A percentile compares a stretch with the other conserved stretches of the same genome.
Conservation (phyloP, 345 rosid species). For the Gossypium turneri region DNA sequence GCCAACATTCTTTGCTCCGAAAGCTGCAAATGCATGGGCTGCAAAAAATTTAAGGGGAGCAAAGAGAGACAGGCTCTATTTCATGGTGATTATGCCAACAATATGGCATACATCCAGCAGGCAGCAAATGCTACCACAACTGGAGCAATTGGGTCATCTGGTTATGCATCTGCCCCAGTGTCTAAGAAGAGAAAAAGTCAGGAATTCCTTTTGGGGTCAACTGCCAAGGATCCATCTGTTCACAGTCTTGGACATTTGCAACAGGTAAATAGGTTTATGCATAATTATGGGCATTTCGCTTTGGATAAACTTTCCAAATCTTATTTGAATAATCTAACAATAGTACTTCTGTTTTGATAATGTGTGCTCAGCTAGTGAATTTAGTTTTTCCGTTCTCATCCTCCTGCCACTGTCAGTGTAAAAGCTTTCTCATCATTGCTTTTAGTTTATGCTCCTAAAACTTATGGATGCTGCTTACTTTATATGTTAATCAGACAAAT, state of each 20-base stretch:
- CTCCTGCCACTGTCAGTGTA: not conserved
- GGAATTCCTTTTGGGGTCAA: slow-evolving; percentile 60
- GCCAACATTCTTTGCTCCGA: slow-evolving; percentile 97
- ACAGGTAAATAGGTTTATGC: slow-evolving; percentile 47
- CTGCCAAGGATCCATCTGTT: slow-evolving; percentile 46
- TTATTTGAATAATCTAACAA: not conserved
- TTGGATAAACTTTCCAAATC: slow-evolving; percentile 1
- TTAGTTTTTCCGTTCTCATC: not conserved
- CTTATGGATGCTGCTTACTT: not conserved
- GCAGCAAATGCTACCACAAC: slow-evolving; percentile 99
- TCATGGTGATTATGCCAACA: slow-evolving; percentile 85
- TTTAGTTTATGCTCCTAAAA: not conserved
- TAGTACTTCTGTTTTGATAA: not conserved
- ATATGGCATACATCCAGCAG: slow-evolving; percentile 85
- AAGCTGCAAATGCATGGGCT: slow-evolving; percentile 93
- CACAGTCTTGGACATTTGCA: slow-evolving; percentile 62
- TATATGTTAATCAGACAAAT: slow-evolving; percentile 44
- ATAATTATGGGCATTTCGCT: not conserved
- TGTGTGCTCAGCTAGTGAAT: not conserved
- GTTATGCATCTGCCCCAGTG: slow-evolving; percentile 70
- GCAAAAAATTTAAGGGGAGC: slow-evolving; percentile 97
- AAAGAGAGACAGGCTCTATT: slow-evolving; percentile 93
- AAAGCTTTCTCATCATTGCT: not conserved
- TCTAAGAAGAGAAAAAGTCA: slow-evolving; percentile 83
- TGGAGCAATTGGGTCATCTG: slow-evolving; percentile 96